Conservation (phyloP, 805 yeast species). For the Zygoascus bituminiphila region DNA sequence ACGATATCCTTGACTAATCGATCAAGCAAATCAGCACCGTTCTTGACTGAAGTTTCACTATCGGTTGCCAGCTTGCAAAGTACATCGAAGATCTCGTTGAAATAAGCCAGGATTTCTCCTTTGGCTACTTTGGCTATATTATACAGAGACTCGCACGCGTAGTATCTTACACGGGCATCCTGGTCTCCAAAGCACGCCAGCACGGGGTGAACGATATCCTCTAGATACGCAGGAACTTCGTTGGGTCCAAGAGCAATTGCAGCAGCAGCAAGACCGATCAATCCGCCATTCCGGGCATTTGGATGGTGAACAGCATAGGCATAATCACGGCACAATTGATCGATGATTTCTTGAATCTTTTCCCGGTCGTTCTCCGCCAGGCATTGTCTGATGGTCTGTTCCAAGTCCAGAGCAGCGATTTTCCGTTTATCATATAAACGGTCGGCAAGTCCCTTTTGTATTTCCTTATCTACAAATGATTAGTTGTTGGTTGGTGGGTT, state of each 20-base stretch:
- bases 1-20: slow-evolving; percentile 88
- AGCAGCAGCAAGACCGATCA: slow-evolving; percentile 92
- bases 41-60: slow-evolving; percentile 82
- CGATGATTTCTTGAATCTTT: slow-evolving; percentile 52
- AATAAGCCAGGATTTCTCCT: slow-evolving; percentile 84
- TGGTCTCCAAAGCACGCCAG: slow-evolving; percentile 94
- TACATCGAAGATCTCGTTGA: slow-evolving; percentile 92
- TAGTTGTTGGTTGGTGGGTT: no score
- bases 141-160: slow-evolving; percentile 92
- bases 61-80: slow-evolving; percentile 85
- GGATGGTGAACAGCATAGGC: slow-evolving; percentile 81
- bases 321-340: slow-evolving; percentile 66
- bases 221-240: slow-evolving; percentile 76
- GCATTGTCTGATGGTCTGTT: slow-evolving; percentile 65
- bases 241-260: slow-evolving; percentile 83
- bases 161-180: slow-evolving; percentile 92
- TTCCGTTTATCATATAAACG: slow-evolving; percentile 71
- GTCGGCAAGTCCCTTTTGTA: slow-evolving; percentile 61
- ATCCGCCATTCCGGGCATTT: slow-evolving; percentile 87
- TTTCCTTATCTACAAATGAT: slow-evolving; percentile 54
- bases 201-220: slow-evolving; percentile 84
- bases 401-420: slow-evolving; percentile 58
- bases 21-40: slow-evolving; percentile 91
- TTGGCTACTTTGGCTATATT: slow-evolving; percentile 95
- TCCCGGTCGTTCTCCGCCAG: slow-evolving; percentile 52